Evolutionary conservation across 257 asterid species (phyloP).

Genomic region (Solanum paucissectum): DNA sequence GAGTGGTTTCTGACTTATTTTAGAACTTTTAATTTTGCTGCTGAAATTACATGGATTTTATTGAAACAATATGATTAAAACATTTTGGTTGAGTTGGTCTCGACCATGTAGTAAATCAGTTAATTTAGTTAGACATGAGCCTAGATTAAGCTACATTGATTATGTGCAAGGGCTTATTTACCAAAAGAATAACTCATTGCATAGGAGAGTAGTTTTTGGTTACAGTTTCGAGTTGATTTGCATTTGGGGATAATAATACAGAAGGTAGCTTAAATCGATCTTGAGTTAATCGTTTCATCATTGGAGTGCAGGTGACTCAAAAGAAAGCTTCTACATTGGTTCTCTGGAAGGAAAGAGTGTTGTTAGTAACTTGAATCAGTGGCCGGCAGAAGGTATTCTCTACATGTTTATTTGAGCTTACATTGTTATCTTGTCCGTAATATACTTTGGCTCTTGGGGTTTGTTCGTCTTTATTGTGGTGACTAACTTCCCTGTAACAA

Average conservation of each 20-base stretch:
- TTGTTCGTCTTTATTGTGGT: neutral
- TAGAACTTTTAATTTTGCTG: neutral
- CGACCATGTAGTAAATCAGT: neutral
- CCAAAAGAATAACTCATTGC: neutral
- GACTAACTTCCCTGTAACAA: neutral
- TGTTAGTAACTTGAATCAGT: slow-evolving; percentile 31
- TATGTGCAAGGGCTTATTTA: neutral
- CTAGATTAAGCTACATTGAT: neutral
- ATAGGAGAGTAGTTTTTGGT: neutral
- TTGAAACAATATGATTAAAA: neutral
- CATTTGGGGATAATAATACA: neutral
- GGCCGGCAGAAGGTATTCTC: slow-evolving; percentile 46
- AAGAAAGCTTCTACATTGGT: slow-evolving; percentile 49
- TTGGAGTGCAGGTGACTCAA: slow-evolving; percentile 38
- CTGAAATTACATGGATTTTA: neutral
- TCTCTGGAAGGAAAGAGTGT: slow-evolving; percentile 18
- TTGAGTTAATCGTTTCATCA: neutral
- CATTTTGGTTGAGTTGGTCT: neutral
- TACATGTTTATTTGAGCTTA: neutral
- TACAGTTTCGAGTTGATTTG: neutral
- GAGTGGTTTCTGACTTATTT: neutral
- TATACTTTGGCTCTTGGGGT: neutral
- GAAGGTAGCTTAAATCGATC: neutral
- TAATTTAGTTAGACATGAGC: neutral
- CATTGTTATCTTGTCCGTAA: neutral